Conservation (phyloP, 2,329 filamentous ascomycete genomes). For the Arthroderma uncinatum region DNA sequence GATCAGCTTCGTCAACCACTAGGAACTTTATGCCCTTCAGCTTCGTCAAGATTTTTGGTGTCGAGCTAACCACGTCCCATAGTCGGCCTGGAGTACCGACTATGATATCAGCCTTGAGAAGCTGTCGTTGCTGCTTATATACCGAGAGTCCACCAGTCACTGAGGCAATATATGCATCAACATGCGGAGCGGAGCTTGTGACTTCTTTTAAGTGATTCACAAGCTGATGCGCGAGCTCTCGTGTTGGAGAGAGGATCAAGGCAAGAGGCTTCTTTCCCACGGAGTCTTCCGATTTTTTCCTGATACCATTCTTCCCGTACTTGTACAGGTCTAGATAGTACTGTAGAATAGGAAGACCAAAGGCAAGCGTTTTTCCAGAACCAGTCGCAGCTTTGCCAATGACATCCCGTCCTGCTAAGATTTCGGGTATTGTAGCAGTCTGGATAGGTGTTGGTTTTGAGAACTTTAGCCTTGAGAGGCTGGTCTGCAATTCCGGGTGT, state of each 20-base stretch:
- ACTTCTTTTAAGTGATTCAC: slow-evolving; percentile 69
- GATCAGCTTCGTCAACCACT: slow-evolving; percentile 88
- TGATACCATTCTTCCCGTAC: slow-evolving; percentile 12
- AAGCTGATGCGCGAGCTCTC: slow-evolving; percentile 89
- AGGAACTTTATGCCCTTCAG: slow-evolving; percentile 69
- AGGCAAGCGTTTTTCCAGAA: slow-evolving; percentile 92
- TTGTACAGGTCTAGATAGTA: slow-evolving; percentile 51
- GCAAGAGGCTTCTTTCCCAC: slow-evolving; percentile 49
- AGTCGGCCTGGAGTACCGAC: slow-evolving; percentile 83
- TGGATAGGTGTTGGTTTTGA: slow-evolving; percentile 74
- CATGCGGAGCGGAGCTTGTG: slow-evolving; percentile 55
- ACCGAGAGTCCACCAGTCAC: slow-evolving; percentile 86
- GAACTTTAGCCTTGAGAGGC: slow-evolving; percentile 71
- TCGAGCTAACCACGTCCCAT: slow-evolving; percentile 84
- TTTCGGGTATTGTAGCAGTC: slow-evolving; percentile 63
- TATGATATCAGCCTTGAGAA: slow-evolving; percentile 80
- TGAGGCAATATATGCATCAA: slow-evolving; percentile 56
- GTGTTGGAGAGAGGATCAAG: slow-evolving; percentile 77
- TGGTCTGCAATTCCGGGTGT: slow-evolving; percentile 58
- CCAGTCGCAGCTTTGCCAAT: slow-evolving; percentile 94
- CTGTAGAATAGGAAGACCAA: slow-evolving; percentile 86
- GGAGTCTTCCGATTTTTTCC: slow-evolving; percentile 16
- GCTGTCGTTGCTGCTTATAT: slow-evolving; percentile 83
- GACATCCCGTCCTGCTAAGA: slow-evolving; percentile 74
- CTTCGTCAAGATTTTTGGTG: slow-evolving; percentile 54